Evolutionary conservation across 2,329 filamentous ascomycete species (phyloP).

Genomic region (Epichloe glyceriae): DNA sequence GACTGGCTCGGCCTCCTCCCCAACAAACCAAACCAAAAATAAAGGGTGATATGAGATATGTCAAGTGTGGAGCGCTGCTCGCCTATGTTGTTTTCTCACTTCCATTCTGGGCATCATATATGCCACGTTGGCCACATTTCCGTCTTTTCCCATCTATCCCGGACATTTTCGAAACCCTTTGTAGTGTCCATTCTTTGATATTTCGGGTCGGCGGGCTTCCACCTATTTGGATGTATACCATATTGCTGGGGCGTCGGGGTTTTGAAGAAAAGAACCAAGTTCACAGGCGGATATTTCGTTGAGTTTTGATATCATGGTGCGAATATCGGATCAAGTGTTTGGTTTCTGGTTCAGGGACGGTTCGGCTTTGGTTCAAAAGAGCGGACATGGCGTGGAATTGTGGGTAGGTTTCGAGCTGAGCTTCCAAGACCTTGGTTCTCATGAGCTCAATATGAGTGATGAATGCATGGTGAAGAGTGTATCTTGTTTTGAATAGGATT

Average conservation of each 20-base stretch:
- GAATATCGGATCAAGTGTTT: not conserved
- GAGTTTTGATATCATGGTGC: not conserved
- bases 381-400: not conserved
- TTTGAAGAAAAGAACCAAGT: not conserved
- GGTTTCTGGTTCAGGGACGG: not conserved
- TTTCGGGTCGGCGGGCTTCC: not conserved
- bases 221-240: conserved; percentile 8
- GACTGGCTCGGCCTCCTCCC: no score
- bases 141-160: no score
- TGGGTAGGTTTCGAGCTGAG: not conserved
- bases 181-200: not conserved
- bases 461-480: not conserved
- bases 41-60: not conserved
- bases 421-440: not conserved
- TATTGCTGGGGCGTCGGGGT: conserved; percentile 3
- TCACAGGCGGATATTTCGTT: not conserved
- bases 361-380: not conserved
- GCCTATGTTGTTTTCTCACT: not conserved
- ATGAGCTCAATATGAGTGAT: no score
- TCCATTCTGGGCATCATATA: no score
- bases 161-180: no score
- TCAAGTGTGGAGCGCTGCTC: not conserved
- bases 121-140: no score
- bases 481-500: no score
- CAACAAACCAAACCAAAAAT: no score